Evolutionary conservation across 768 basidiomycete genomes (phyloP), one percentile per base, ranked within the genome.

Genomic region (Leccinum incarnatum): DNA sequence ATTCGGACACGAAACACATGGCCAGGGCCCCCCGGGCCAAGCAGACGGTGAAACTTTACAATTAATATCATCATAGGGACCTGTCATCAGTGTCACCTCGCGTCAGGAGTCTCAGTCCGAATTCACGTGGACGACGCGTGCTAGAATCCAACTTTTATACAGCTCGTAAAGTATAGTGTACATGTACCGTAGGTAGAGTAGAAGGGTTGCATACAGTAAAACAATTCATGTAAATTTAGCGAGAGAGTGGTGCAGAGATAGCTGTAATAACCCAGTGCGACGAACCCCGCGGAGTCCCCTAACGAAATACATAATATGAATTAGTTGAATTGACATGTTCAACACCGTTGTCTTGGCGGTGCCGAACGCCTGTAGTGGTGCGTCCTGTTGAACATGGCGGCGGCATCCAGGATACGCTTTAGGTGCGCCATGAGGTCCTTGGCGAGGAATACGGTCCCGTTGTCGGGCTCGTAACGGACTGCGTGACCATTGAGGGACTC

Each of bases 401-500:
- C 45, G 40, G 72, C 62, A 40, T 76, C 65, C 56, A 75, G 30
- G 15, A 73, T 70, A 27, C 69, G 63, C 42, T 64, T 70, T 2
- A 73, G 42, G 53, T 62, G 70, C 6, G 54, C 56, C 66, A 75
- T 65, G 27, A 69, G 68, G 34, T 83, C 76, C 55, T 78, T 80
- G 9, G 84, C 82, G 23, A 87, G 74, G 61, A 85, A 86, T 12
- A 85, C 83, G 4, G 80, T 82, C 56, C 78, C 84, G 50, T 71
- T 83, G 55, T 85, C 84, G 60, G 82, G 79, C 57, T 87, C 84
- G 57, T 85, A 85, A 11, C 76, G 78, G 40, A 80, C 74, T 47
- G 77, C 71, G 23, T 72, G 72, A 8, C 80, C 78, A 29, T 80
- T 76, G 42, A 87, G 81, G 29, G 72, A 65, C 66, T 85, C 80